phyloP scores from a whole-genome alignment of 495 filamentous ascomycete species.

The Aspergillus panamensis region DNA sequence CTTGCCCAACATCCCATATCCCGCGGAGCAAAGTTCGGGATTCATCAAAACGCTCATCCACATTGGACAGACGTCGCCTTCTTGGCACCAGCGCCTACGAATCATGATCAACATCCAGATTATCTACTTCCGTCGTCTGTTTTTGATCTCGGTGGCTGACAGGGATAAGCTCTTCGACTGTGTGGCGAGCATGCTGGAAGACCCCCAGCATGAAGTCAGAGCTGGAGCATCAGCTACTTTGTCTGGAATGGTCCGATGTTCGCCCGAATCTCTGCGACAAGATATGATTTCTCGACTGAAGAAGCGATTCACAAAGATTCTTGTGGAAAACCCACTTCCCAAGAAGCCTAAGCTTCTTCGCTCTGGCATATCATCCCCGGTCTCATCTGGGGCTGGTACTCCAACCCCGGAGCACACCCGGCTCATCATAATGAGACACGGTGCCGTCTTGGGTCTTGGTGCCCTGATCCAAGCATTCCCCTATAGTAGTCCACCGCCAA shows the following conservation, averaged over 20 bases:
- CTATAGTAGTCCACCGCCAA: constrained; percentile 86
- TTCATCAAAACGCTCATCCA: constrained; percentile 85
- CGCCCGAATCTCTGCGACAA: constrained; percentile 74
- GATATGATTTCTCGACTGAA: constrained; percentile 72
- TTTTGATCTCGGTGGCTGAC: constrained; percentile 75
- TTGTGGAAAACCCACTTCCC: constrained; percentile 79
- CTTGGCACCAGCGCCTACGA: constrained; percentile 97
- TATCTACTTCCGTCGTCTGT: constrained; percentile 95
- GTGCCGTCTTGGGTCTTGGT: constrained; percentile 88
- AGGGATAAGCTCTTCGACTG: constrained; percentile 81
- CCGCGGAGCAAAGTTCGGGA: constrained; percentile 72
- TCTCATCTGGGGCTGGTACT: constrained; percentile 59
- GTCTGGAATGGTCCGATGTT: constrained; percentile 97
- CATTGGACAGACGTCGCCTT: constrained; percentile 78
- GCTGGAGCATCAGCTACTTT: constrained; percentile 88
- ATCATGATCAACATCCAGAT: constrained; percentile 99
- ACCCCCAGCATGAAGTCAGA: constrained; percentile 89
- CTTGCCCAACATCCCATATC: constrained; percentile 92
- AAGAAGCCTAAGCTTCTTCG: constrained; percentile 56
- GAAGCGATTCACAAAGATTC: constrained; percentile 69
- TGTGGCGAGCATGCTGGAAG: constrained; percentile 89
- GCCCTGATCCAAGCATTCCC: constrained; percentile 95
- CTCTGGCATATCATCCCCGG: constrained; percentile 36
- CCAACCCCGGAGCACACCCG: constrained; percentile 82
- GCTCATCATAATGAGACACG: constrained; percentile 78